A percentile compares a stretch with the other conserved stretches of the same genome.
These are phyloP conservation scores for Aquilaria yunnanensis DNA, from an alignment of 345 rosid species.

Conservation along the genomic window DNA sequence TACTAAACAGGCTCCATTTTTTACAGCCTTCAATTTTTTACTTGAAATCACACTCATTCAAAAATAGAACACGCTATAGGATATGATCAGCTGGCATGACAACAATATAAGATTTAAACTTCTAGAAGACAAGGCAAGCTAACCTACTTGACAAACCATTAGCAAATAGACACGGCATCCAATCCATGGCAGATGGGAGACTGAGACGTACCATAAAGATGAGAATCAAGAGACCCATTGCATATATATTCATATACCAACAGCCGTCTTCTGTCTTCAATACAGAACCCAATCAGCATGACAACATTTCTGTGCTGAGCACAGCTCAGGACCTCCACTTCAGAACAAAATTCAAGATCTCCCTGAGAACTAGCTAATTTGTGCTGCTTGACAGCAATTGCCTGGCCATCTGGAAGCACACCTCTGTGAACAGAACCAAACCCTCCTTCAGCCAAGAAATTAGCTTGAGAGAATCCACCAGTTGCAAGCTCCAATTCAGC, in stretches of 20 bases:
- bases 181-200: no score
- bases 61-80: not conserved
- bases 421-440: constrained; percentile 99
- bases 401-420: constrained; percentile 93
- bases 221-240: constrained; percentile 94
- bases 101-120: no score
- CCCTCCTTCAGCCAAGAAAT: constrained; percentile 99
- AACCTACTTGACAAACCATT: no score
- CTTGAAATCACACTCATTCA: not conserved
- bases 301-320: constrained; percentile 99
- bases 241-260: constrained; percentile 97
- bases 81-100: no score
- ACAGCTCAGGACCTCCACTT: constrained; percentile 98
- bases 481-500: constrained; percentile 97
- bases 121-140: no score
- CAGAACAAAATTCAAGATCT: constrained; percentile 96
- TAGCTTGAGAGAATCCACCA: constrained; percentile 93
- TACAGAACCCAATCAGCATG: constrained; percentile 95
- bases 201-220: constrained; percentile 68
- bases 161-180: no score
- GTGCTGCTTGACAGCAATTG: constrained; percentile 98
- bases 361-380: constrained; percentile 99
- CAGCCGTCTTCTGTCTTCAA: constrained; percentile 87
- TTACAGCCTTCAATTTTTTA: no score
- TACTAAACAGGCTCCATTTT: no score